These are phyloP conservation scores for Hansenula sp. DNA, from an alignment of 1,139 yeast species.

Conservation along the genomic window DNA sequence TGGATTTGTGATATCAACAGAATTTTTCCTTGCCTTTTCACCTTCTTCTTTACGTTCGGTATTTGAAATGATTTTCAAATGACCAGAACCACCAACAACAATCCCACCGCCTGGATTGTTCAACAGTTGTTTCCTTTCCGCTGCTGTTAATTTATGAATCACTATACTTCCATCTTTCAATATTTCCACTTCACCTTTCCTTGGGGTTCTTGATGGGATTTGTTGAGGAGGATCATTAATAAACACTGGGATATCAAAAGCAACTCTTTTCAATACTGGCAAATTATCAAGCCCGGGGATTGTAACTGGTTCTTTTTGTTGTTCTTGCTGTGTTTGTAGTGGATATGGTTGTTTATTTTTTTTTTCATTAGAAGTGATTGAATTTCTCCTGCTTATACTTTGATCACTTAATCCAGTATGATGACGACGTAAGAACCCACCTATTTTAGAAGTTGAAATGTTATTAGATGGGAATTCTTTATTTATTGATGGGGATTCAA, in stretches of 20 bases:
- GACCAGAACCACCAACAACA: constrained; percentile 78
- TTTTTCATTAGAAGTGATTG: neutral
- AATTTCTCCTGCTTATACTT: constrained; percentile 5
- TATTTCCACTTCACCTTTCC: constrained; percentile 69
- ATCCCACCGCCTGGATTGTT: constrained; percentile 63
- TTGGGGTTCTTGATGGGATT: constrained; percentile 61
- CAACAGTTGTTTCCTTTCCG: constrained; percentile 51
- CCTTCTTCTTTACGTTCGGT: constrained; percentile 15
- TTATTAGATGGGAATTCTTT: constrained; percentile 4
- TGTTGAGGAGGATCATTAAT: constrained; percentile 73
- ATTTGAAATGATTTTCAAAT: constrained; percentile 37
- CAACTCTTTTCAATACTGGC: constrained; percentile 58
- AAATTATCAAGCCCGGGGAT: constrained; percentile 38
- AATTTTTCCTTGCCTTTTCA: constrained; percentile 13
- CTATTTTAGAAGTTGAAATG: constrained; percentile 9
- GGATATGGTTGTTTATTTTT: neutral
- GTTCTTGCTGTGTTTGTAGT: constrained; percentile 7
- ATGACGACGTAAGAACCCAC: constrained; percentile 15
- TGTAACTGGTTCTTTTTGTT: constrained; percentile 12
- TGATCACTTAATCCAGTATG: constrained; percentile 7
- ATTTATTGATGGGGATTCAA: constrained; percentile 13
- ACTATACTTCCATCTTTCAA: constrained; percentile 54
- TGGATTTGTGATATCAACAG: constrained; percentile 8
- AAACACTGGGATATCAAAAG: constrained; percentile 70
- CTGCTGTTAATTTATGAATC: constrained; percentile 59